phyloP scores from a whole-genome alignment of 805 yeast genomes.

The Metschnikowia kunwiensis region DNA sequence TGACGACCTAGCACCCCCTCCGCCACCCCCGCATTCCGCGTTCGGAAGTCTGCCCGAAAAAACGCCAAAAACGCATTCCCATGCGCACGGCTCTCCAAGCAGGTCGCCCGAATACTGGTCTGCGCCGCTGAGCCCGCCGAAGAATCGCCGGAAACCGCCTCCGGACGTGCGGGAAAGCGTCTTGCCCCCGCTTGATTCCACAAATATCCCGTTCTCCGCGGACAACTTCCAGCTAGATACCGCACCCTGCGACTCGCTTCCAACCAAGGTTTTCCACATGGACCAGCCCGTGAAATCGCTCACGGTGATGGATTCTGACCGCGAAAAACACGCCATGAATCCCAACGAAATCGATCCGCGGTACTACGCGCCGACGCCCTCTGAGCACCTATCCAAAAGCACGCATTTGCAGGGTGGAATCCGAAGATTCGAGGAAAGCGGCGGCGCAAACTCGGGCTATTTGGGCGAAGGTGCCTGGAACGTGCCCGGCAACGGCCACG shows the following conservation, averaged over 20 bases:
- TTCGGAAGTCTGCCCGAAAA: not conserved
- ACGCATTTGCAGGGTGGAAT: constrained; percentile 24
- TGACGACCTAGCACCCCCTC: constrained; percentile 14
- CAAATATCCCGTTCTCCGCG: constrained; percentile 41
- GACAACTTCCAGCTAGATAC: constrained; percentile 39
- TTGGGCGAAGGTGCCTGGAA: constrained; percentile 38
- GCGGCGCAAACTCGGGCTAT: constrained; percentile 37
- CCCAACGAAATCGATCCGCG: constrained; percentile 29
- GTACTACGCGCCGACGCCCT: constrained; percentile 48
- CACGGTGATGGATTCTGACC: constrained; percentile 18
- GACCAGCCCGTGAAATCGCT: constrained; percentile 35
- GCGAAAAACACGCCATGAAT: constrained; percentile 10
- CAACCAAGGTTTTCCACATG: constrained; percentile 36
- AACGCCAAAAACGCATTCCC: not conserved
- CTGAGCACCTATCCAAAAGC: constrained; percentile 34
- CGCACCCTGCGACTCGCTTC: constrained; percentile 25
- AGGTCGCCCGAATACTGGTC: constrained; percentile 3
- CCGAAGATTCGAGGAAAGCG: constrained; percentile 21
- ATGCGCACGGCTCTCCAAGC: not conserved
- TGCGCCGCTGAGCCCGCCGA: constrained; percentile 8
- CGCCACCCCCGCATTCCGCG: constrained; percentile 26
- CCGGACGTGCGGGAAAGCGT: constrained; percentile 1
- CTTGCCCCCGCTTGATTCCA: constrained; percentile 11
- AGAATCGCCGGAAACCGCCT: constrained; percentile 18
- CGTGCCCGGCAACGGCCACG: constrained; percentile 5